Conservation (phyloP, 140 eudicot genomes). For the Anethum foeniculum region DNA sequence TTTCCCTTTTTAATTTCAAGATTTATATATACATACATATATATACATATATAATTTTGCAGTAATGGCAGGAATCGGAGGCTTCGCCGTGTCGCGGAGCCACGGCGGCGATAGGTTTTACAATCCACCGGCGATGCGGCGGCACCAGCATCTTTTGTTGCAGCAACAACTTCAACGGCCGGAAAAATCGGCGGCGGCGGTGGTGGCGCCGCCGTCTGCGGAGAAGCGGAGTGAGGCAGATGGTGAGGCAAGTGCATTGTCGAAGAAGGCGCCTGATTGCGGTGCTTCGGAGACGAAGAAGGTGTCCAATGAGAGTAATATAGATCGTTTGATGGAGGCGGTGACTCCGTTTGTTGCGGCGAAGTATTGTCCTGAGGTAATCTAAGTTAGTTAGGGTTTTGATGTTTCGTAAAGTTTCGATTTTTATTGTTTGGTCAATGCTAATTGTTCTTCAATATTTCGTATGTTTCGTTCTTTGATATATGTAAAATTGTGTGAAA, state of each 20-base stretch:
- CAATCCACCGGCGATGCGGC: slow-evolving; percentile 20
- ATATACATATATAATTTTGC: background rate
- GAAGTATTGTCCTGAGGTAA: slow-evolving; percentile 27
- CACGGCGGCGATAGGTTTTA: slow-evolving; percentile 28
- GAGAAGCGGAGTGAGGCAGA: slow-evolving; percentile 23
- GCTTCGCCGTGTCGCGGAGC: slow-evolving; percentile 37
- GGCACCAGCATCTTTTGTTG: slow-evolving; percentile 20
- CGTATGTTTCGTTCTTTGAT: background rate
- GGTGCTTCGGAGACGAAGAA: slow-evolving; percentile 16
- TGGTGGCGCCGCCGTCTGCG: background rate
- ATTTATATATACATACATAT: background rate
- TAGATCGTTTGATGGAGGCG: slow-evolving; percentile 53
- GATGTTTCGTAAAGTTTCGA: background rate
- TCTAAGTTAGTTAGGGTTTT: background rate
- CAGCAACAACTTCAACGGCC: slow-evolving; percentile 15
- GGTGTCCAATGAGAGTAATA: slow-evolving; percentile 24
- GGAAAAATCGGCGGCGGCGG: slow-evolving; percentile 4
- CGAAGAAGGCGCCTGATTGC: slow-evolving; percentile 3
- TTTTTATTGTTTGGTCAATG: background rate
- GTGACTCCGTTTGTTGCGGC: slow-evolving; percentile 45
- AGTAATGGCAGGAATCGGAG: slow-evolving; percentile 38
- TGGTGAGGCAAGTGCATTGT: slow-evolving; percentile 31
- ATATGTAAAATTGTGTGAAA: background rate
- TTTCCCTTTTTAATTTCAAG: background rate
- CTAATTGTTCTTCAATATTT: background rate